These are phyloP conservation scores for Agrocybe pediades DNA, from an alignment of 768 basidiomycete genomes.

Conservation along the genomic window DNA sequence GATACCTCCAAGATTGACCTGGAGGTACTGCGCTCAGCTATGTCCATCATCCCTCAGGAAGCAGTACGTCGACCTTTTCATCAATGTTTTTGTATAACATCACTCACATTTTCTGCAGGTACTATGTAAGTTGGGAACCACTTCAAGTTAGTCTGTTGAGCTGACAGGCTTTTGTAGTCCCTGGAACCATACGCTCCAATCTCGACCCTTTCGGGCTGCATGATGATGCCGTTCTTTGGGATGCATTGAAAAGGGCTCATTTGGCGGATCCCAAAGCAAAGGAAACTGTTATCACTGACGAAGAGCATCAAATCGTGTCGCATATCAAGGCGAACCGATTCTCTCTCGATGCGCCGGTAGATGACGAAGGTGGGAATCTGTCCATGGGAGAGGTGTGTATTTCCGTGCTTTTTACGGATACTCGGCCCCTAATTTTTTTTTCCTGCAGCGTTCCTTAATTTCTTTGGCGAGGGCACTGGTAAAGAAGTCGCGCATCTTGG, in stretches of 20 bases:
- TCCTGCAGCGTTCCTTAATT: constrained; percentile 68
- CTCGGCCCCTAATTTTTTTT: not conserved
- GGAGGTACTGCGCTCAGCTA: constrained; percentile 59
- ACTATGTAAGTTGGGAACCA: constrained; percentile 37
- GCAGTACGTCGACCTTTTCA: constrained; percentile 47
- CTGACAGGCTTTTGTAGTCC: constrained; percentile 44
- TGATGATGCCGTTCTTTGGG: constrained; percentile 82
- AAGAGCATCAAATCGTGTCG: constrained; percentile 32
- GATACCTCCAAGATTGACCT: constrained; percentile 83
- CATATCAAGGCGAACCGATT: constrained; percentile 57
- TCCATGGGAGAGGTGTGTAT: constrained; percentile 62
- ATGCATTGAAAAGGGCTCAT: constrained; percentile 84
- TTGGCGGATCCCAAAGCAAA: constrained; percentile 51
- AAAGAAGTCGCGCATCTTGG: constrained; percentile 77
- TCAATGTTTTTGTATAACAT: constrained; percentile 8
- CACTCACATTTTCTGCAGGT: constrained; percentile 29
- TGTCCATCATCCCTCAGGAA: constrained; percentile 86
- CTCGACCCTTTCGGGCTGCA: constrained; percentile 85
- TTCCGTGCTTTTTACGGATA: not conserved
- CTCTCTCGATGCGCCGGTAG: constrained; percentile 77
- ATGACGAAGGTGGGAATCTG: constrained; percentile 83
- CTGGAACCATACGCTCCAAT: constrained; percentile 80
- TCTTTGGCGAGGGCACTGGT: constrained; percentile 88
- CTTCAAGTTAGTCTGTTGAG: not conserved
- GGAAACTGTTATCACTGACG: constrained; percentile 23